Percentiles rank a stretch among this genome's conserved stretches.
These are phyloP conservation scores for Bipolaris zeicola DNA, from an alignment of 2,329 filamentous ascomycete genomes.

Conservation along the genomic window DNA sequence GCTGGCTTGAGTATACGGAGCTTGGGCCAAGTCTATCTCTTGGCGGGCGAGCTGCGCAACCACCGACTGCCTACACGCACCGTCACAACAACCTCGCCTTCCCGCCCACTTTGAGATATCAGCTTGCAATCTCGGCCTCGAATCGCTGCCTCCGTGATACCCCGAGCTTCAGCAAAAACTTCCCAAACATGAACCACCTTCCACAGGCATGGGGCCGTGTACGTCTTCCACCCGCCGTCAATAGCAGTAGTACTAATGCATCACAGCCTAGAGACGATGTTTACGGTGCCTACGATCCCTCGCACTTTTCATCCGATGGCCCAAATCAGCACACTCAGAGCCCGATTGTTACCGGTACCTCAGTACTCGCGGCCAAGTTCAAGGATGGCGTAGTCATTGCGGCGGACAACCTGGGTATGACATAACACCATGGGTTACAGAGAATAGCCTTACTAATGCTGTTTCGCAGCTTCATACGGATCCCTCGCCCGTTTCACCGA, in stretches of 20 bases:
- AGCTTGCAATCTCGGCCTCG: background rate
- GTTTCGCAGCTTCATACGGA: constrained; percentile 82
- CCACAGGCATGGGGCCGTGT: constrained; percentile 71
- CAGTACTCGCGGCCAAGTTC: constrained; percentile 93
- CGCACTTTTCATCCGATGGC: constrained; percentile 74
- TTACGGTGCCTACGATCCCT: constrained; percentile 90
- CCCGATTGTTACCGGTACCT: constrained; percentile 94
- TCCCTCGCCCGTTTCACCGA: constrained; percentile 94
- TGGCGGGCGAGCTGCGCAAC: constrained; percentile 27
- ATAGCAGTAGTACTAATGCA: constrained; percentile 30
- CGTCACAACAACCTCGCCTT: constrained; percentile 30
- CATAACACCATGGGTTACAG: background rate
- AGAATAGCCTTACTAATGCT: constrained; percentile 13
- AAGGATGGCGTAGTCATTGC: constrained; percentile 95
- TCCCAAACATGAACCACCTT: constrained; percentile 65
- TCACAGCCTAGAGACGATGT: constrained; percentile 91
- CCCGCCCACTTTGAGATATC: constrained; percentile 17
- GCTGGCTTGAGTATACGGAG: constrained; percentile 23
- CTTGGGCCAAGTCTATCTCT: constrained; percentile 35
- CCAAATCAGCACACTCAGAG: constrained; percentile 83
- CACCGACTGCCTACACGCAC: constrained; percentile 38
- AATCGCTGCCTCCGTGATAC: background rate
- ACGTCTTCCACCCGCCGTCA: constrained; percentile 39
- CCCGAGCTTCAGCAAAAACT: constrained; percentile 2
- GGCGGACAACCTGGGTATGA: constrained; percentile 89